phyloP scores from a whole-genome alignment of 345 rosid genomes.

The Angophora floribunda region DNA sequence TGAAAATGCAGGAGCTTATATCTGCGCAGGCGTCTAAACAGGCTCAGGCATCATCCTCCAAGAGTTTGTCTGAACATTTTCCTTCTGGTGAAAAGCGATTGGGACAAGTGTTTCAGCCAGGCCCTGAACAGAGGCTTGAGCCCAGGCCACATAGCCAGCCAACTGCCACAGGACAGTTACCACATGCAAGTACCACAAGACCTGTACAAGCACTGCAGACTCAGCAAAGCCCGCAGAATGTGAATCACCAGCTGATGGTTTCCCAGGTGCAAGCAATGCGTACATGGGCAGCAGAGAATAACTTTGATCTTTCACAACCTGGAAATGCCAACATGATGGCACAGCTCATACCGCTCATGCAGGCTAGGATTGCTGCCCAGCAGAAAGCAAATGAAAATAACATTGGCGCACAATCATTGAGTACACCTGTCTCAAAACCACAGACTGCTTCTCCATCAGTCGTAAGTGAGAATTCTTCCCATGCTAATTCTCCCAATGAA shows the following conservation, averaged over 20 bases:
- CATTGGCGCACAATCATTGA: conserved; percentile 34
- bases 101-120: conserved; percentile 43
- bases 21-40: conserved; percentile 69
- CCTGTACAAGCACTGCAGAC: conserved; percentile 63
- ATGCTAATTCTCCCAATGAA: conserved; percentile 72
- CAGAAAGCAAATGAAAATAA: conserved; percentile 65
- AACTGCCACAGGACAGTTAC: conserved; percentile 39
- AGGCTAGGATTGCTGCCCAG: conserved; percentile 76
- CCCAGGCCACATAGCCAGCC: conserved; percentile 39
- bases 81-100: conserved; percentile 52
- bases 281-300: conserved; percentile 81
- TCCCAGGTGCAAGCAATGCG: conserved; percentile 80
- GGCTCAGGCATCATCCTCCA: conserved; percentile 78
- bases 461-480: conserved; percentile 65
- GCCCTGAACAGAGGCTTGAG: conserved; percentile 59
- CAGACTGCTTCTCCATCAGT: conserved; percentile 62
- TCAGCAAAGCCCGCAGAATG: conserved; percentile 46
- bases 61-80: conserved; percentile 55
- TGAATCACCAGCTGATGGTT: conserved; percentile 63
- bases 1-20: conserved; percentile 76
- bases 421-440: conserved; percentile 52
- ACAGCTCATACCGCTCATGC: conserved; percentile 70
- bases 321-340: conserved; percentile 81
- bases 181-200: conserved; percentile 48
- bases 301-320: conserved; percentile 89